Base-by-base conservation (phyloP, 805 yeast species). In the Candida boleticola region DNA sequence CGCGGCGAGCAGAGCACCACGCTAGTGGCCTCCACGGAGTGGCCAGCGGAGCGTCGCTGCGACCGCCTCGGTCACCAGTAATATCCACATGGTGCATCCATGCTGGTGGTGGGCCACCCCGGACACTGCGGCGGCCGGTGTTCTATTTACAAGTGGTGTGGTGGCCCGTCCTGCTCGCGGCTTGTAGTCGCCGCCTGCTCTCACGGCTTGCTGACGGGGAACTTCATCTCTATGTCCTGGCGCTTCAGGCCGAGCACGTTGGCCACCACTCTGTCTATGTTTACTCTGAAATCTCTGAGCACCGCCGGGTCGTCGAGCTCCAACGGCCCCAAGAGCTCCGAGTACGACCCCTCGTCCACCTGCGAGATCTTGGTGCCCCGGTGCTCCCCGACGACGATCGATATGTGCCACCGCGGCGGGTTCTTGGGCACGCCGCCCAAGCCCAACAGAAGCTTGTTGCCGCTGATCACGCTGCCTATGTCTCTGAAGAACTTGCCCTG, bases 381-480 rank as follows among this genome's bases (percentile, higher is more conserved):
- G 31, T 36, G 6, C 18, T 36, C 39, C 11, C 39, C 39, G 5
- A 36, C 39, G 11, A 36, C 39, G 11, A 36, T 21, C 11, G 39
- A 36, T 4, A 36, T 36, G 25, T 36, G 39, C 39, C 39, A 36
- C 5, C 21, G 16, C 5, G 18, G 18, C 5, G 20, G 13, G 9
- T 11, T 16, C 16, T 17, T 11, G 7, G 36, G 36, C 36, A 19
- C 6, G 10, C 16, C n/a, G 5, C 31, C 31, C n/a, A 36, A 25
- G 10, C n/a, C n/a, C n/a, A 36, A 16, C 17, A 25, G 9, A 11
- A 5, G 16, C 5, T 23, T 36, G 31, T 36, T 36, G 7, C 16
- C 27, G 5, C 23, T 14, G 9, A 36, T 23, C 5, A 36, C 23
- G 14, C 19, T 22, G n/a, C 16, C n/a, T 7, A 38, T 3, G 11